These are phyloP conservation scores for Tricholoma sp. DNA, from an alignment of 768 basidiomycete genomes.

Conservation along the genomic window DNA sequence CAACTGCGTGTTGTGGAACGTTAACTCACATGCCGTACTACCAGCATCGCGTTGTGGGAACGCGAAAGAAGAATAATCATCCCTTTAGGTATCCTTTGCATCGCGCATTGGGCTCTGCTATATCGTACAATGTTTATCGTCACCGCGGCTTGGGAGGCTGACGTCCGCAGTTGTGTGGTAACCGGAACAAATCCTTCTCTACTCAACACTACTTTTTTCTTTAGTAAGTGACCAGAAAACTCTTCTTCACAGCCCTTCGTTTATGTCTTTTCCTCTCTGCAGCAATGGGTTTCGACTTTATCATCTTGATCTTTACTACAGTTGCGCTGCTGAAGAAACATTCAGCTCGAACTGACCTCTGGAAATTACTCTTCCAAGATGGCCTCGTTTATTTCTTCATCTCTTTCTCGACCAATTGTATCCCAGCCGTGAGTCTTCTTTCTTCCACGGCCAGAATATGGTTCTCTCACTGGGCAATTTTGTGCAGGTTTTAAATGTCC, in stretches of 20 bases:
- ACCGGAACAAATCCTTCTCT: constrained; percentile 47
- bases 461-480: background rate
- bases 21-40: constrained; percentile 2
- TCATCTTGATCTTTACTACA: constrained; percentile 53
- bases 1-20: background rate
- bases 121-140: constrained; percentile 71
- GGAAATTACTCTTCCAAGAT: constrained; percentile 67
- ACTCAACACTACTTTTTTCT: constrained; percentile 64
- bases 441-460: background rate
- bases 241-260: background rate
- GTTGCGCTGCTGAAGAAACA: constrained; percentile 47
- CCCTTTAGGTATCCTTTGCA: constrained; percentile 47
- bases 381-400: constrained; percentile 67
- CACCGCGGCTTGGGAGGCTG: constrained; percentile 44
- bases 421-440: constrained; percentile 54
- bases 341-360: constrained; percentile 54
- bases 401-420: constrained; percentile 59
- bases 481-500: constrained; percentile 47
- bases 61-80: constrained; percentile 45
- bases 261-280: background rate
- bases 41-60: constrained; percentile 68
- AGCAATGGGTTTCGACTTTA: constrained; percentile 71
- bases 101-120: constrained; percentile 63
- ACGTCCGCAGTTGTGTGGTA: constrained; percentile 41
- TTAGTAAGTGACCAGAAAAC: constrained; percentile 43